Conservation (phyloP, 177 flowering plant species). For the Vitis hybrid region DNA sequence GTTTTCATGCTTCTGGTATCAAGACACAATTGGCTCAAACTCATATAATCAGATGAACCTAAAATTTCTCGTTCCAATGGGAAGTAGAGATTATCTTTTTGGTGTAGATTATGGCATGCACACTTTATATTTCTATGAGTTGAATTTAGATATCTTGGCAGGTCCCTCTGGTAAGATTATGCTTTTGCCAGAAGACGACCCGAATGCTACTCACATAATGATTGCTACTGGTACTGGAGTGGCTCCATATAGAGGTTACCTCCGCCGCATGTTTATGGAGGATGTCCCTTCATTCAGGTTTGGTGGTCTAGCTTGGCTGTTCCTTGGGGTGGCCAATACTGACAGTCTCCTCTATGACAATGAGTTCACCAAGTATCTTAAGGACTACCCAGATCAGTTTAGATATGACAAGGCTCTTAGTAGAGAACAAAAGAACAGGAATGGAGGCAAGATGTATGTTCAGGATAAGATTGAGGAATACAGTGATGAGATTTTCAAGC, state of each 20-base stretch:
- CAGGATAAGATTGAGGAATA: slow-evolving; percentile 97
- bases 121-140: slow-evolving; percentile 3
- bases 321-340: slow-evolving; percentile 92
- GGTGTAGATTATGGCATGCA: background rate
- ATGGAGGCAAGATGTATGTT: slow-evolving; percentile 95
- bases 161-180: slow-evolving; percentile 97
- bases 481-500: slow-evolving; percentile 87
- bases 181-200: slow-evolving; percentile 92
- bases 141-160: slow-evolving; percentile 20
- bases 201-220: slow-evolving; percentile 95
- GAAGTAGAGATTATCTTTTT: no score
- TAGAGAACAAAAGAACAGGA: slow-evolving; percentile 87
- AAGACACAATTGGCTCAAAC: no score
- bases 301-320: slow-evolving; percentile 91
- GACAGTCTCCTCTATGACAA: slow-evolving; percentile 95
- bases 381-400: slow-evolving; percentile 80
- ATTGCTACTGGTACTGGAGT: slow-evolving; percentile 97
- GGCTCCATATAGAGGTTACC: slow-evolving; percentile 94
- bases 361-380: slow-evolving; percentile 72
- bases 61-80: no score
- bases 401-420: slow-evolving; percentile 82
- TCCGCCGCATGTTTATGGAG: slow-evolving; percentile 99
- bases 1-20: no score
- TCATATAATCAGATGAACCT: no score
- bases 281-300: slow-evolving; percentile 72